phyloP scores from a whole-genome alignment of 1,284 basidiomycete species.

The Apiotrichum porosum region DNA sequence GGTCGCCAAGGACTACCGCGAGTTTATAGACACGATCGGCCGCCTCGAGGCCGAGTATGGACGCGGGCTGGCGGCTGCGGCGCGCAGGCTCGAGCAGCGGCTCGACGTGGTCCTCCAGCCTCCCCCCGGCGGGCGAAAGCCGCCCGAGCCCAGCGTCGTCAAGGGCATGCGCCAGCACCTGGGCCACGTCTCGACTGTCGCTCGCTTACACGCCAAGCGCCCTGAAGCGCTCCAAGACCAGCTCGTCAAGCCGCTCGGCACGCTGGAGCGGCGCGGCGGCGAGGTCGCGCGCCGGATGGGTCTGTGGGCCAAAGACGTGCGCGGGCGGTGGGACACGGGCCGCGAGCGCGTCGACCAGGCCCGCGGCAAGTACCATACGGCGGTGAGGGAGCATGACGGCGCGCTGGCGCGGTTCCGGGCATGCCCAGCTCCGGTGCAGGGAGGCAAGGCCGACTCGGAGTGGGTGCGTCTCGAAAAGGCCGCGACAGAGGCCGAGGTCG shows the following conservation, averaged over 20 bases:
- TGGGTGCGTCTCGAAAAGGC: conserved; percentile 15
- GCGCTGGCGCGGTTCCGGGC: conserved; percentile 9
- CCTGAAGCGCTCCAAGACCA: conserved; percentile 10
- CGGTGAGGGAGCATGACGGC: conserved; percentile 9
- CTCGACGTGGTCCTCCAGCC: conserved; percentile 6
- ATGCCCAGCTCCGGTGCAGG: conserved; percentile 4
- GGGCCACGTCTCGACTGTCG: conserved; percentile 8
- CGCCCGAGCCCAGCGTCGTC: conserved; percentile 9
- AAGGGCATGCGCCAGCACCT: conserved; percentile 15
- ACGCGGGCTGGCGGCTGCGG: conserved; percentile 10
- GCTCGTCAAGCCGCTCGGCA: conserved; percentile 12
- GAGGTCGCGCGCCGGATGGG: conserved; percentile 12
- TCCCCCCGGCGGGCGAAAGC: conserved; percentile 9
- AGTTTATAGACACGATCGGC: conserved; percentile 20
- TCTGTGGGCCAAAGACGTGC: conserved; percentile 17
- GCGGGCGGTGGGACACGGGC: conserved; percentile 15
- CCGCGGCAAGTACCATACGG: conserved; percentile 12
- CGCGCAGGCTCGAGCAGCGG: conserved; percentile 16
- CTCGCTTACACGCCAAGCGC: conserved; percentile 16
- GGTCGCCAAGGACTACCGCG: conserved; percentile 19
- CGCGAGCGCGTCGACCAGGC: conserved; percentile 18
- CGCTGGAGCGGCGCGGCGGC: conserved; percentile 12
- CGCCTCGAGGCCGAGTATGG: conserved; percentile 19
- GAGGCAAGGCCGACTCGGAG: conserved; percentile 6
- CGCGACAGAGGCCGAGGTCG: conserved; percentile 10